Conservation (phyloP, 371 early-diverging fungal genomes). For the Saksenaea oblongispora region DNA sequence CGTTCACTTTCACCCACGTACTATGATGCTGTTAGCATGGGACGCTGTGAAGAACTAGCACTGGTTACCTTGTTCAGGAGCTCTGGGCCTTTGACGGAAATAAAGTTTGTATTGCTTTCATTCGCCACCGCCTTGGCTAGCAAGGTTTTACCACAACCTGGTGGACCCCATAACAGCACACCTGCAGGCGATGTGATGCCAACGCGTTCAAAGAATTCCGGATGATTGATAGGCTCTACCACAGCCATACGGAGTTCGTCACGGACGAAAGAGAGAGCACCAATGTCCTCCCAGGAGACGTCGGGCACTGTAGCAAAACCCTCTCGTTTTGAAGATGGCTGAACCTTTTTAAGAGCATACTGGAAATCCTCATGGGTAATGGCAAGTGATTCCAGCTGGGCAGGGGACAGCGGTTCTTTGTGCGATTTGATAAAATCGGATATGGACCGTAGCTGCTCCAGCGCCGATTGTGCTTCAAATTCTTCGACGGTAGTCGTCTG, state of each 20-base stretch:
- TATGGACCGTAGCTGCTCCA: slow-evolving; percentile 69
- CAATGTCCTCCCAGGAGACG: slow-evolving; percentile 96
- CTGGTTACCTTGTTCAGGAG: slow-evolving; percentile 88
- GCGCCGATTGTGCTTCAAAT: slow-evolving; percentile 56
- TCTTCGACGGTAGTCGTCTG: slow-evolving; percentile 50
- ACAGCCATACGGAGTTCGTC: slow-evolving; percentile 96
- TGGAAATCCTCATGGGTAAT: slow-evolving; percentile 91
- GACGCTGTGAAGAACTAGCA: neutral
- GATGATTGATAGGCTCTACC: slow-evolving; percentile 94
- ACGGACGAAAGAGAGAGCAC: slow-evolving; percentile 84
- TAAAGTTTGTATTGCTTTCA: slow-evolving; percentile 97
- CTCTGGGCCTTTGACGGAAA: slow-evolving; percentile 99
- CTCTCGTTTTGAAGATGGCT: slow-evolving; percentile 97
- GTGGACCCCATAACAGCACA: slow-evolving; percentile 98
- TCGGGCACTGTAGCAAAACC: slow-evolving; percentile 98
- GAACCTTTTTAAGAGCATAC: slow-evolving; percentile 89
- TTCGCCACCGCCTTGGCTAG: slow-evolving; percentile 99
- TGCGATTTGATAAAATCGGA: slow-evolving; percentile 72
- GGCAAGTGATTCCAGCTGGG: slow-evolving; percentile 84
- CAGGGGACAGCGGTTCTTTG: slow-evolving; percentile 74
- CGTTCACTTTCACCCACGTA: slow-evolving; percentile 99
- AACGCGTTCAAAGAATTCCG: slow-evolving; percentile 88
- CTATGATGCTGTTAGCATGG: slow-evolving; percentile 21
- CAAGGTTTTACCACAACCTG: slow-evolving; percentile 99
- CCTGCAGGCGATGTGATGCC: slow-evolving; percentile 96